These are phyloP conservation scores for Cryptococcus depauperatus DNA, from an alignment of 1,284 basidiomycete species.

Conservation along the genomic window DNA sequence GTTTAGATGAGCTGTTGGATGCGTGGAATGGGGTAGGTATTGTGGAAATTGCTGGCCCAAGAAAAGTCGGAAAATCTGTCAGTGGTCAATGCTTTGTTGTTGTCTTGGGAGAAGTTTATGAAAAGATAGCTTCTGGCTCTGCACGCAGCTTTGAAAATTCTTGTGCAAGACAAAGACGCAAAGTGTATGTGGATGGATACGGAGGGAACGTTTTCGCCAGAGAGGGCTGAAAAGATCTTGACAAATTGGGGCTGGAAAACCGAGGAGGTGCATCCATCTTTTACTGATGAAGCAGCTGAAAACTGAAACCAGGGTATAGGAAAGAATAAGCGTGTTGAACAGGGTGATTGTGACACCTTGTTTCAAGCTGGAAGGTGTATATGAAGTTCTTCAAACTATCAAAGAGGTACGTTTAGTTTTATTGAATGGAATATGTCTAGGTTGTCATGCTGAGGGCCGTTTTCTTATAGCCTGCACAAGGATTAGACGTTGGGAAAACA, in stretches of 20 bases:
- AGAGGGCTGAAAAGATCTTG: constrained; percentile 28
- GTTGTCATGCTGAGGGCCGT: no score
- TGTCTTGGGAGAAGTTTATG: not conserved
- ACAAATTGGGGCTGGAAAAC: constrained; percentile 16
- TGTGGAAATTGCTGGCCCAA: constrained; percentile 34
- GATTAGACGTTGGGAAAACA: not conserved
- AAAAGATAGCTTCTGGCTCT: constrained; percentile 33
- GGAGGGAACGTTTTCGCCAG: constrained; percentile 34
- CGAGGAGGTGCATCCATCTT: constrained; percentile 19
- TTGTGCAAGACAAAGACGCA: constrained; percentile 16
- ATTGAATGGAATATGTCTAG: not conserved
- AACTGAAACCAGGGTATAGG: constrained; percentile 6
- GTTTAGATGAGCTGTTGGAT: constrained; percentile 24
- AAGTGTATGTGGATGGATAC: constrained; percentile 41
- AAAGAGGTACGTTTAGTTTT: constrained; percentile 4
- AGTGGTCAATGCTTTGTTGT: constrained; percentile 7
- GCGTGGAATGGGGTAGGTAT: constrained; percentile 30
- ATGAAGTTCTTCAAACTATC: constrained; percentile 2
- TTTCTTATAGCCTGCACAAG: constrained; percentile 3
- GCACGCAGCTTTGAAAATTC: constrained; percentile 27
- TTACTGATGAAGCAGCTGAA: not conserved
- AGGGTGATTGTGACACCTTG: constrained; percentile 28
- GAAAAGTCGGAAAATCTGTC: constrained; percentile 37
- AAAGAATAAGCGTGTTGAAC: constrained; percentile 19
- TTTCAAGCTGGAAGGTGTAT: constrained; percentile 27